Base-by-base conservation (phyloP, 176 grass and related monocot genomes). In the Thalia dealbata region DNA sequence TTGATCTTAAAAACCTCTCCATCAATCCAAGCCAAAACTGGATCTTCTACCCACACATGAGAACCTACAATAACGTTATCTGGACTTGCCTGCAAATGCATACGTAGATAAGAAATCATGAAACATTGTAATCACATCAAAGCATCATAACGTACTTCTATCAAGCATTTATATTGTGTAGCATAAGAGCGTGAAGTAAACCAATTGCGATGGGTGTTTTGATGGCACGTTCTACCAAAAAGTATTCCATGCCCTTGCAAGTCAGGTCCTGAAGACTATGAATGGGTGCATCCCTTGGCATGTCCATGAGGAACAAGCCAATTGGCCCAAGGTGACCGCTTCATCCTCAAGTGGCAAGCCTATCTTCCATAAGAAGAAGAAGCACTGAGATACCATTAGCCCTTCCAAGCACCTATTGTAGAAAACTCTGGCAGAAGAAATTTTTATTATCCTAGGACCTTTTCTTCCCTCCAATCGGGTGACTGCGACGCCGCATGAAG, bases 41-140 rank as follows among this genome's bases (percentile, higher is more conserved):
- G 83, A 78, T 99, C 90, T 84, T 99, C 95, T 52, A 91, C 70
- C 90, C 95, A 99, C 78, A 95, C 95, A 87, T 99, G 95, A 75
- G 95, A 95, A 55, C 95, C 90, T 67, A 95, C 86, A 48, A 91
- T 84, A 76, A 99, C 95, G 46, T 91, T 99, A 69, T 86, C 88
- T 69, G 85, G 77, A 70, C 81, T 83, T 76, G 76, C 95, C 83
- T 92, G 87, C 63, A 73, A 79, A 71, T 67, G 23, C 82, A 55
- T 59, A 61, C 67, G 64, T 79, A 43, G 35, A 27, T 68, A 9
- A 68, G 61, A 44, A 68, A 44, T 45, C 21, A 43, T 68, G 10
- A 23, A 68, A 44, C 10, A 41, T 10, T 41, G 27, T 68, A 12
- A 22, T 19, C 27, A 23, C 27, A 68, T 41, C 35, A 28, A 68